Base-by-base conservation (phyloP, 2,329 filamentous ascomycete species). In the Fusarium palustre region DNA sequence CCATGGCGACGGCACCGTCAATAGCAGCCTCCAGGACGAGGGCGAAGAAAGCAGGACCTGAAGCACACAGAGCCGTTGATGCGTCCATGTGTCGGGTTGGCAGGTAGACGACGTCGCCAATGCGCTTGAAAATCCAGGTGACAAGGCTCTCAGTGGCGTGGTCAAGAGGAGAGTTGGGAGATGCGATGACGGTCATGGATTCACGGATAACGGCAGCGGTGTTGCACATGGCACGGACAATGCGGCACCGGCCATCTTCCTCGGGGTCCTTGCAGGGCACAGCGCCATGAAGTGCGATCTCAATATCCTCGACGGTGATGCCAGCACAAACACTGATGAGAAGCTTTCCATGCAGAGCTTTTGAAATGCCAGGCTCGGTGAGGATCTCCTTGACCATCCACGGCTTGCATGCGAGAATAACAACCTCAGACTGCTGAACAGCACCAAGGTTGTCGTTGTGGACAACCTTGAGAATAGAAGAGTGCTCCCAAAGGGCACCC, bases 181-280 rank as follows among this genome's bases (percentile, higher is more conserved):
- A 88, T 48, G 88, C 89, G 70, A 97, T 91, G 55, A 96, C 89
- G 6, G 91, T 95, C 92, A 96, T 96, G 71, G 88, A 90, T 79
- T 97, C 90, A 47, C 92, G 83, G 60, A 97, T 91, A 49, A 92
- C 85, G 28, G 90, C 90, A 13, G 93, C 92, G 0, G 92, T 94
- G 82, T 97, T 97, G 72, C 93, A 93, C 88, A 97, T 93, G 56
- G 91, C 92, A 33, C 93, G 86, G 7, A 97, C 90, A 45, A 96
- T 85, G 42, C 87, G 83, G 79, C 88, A 91, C 39, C 83, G 81
- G 30, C 83, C 82, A 57, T 83, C 82, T 57, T 80, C 77, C 7
- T 81, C 80, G 18, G 81, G 78, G 70, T 81, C 80, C 65, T 83
- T 79, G n/a, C 80, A 79, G 38, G 84, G 82, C 22, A 85, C 80